phyloP scores from a whole-genome alignment of 352 stramenopile species.

The Phytopythium litorale region DNA sequence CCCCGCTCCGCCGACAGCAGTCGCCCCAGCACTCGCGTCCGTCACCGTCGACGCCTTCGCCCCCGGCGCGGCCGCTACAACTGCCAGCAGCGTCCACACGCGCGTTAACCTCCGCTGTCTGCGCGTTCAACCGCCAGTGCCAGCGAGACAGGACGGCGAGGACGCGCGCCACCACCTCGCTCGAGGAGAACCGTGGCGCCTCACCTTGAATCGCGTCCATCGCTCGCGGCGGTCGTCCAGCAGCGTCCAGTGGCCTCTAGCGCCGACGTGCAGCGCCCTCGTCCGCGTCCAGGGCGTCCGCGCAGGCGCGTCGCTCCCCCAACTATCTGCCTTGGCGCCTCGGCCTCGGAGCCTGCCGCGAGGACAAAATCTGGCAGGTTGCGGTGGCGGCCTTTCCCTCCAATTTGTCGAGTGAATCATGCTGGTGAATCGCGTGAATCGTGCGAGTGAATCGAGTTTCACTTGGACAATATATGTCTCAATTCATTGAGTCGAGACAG shows the following conservation, averaged over 20 bases:
- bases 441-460: conserved; percentile 26
- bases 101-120: neutral
- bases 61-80: neutral
- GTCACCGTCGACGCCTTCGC: neutral
- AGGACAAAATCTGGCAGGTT: conserved; percentile 6
- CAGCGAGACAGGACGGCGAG: neutral
- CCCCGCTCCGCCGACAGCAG: neutral
- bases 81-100: neutral
- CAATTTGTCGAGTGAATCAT: conserved; percentile 10
- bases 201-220: conserved; percentile 2
- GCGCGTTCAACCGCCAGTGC: neutral
- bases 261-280: neutral
- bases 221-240: neutral
- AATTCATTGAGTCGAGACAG: conserved; percentile 55
- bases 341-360: too few species aligned
- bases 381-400: conserved; percentile 1
- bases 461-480: conserved; percentile 37
- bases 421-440: neutral
- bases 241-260: neutral
- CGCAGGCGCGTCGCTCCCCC: neutral
- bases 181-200: neutral
- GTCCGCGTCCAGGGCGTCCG: neutral
- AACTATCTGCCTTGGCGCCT: neutral
- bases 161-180: neutral
- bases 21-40: neutral